Percentiles rank a stretch among this genome's conserved stretches.
phyloP scores from a whole-genome alignment of 1,284 basidiomycete species.

The Sphaerobolus stellatus region DNA sequence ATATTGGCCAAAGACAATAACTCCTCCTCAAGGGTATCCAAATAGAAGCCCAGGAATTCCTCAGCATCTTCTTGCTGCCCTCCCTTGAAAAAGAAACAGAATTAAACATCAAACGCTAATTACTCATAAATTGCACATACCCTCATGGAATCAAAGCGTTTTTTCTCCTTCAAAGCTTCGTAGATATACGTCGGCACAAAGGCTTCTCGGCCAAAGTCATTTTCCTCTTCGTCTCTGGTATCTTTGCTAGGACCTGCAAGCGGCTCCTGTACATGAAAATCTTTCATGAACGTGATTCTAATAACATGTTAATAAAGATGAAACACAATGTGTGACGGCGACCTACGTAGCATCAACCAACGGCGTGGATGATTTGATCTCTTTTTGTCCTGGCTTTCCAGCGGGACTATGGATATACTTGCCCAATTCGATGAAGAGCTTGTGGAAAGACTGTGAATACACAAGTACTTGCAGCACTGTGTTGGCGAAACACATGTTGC shows the following conservation, averaged over 20 bases:
- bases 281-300: conserved; percentile 76
- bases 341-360: conserved; percentile 73
- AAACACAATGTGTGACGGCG: not conserved
- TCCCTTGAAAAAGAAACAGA: conserved; percentile 44
- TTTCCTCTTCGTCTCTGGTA: conserved; percentile 36
- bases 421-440: conserved; percentile 74
- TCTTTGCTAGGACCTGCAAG: conserved; percentile 8
- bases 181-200: conserved; percentile 92
- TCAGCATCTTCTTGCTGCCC: conserved; percentile 98
- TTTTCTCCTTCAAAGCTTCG: conserved; percentile 94
- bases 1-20: conserved; percentile 44
- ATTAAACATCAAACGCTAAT: conserved; percentile 5
- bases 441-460: conserved; percentile 85
- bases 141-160: conserved; percentile 90
- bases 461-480: conserved; percentile 89
- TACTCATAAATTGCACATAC: conserved; percentile 44
- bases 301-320: conserved; percentile 1
- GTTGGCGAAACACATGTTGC: conserved; percentile 98
- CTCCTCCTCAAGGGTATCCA: conserved; percentile 96
- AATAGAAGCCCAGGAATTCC: conserved; percentile 97
- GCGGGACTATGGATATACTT: conserved; percentile 41
- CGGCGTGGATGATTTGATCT: conserved; percentile 55
- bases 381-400: conserved; percentile 26
- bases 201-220: conserved; percentile 55
- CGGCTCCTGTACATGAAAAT: conserved; percentile 53